Base-by-base conservation (phyloP, 2,329 filamentous ascomycete genomes). In the Cercospora brassicicola region DNA sequence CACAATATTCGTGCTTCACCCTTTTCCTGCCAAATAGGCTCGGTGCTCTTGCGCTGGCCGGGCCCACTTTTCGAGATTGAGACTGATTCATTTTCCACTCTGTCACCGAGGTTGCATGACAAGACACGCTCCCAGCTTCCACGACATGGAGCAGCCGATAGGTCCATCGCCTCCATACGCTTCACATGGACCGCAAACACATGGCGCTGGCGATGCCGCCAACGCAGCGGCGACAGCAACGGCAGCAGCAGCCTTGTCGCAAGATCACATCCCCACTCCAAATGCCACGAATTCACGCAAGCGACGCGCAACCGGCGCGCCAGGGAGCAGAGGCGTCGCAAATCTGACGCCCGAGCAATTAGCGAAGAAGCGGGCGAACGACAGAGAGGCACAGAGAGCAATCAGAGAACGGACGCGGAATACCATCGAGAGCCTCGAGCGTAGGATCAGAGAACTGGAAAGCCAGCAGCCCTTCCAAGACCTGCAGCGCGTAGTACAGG, bases 291-390 rank as follows among this genome's bases (percentile, higher is more conserved):
- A 76, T 67, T 72, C 72, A 36, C 71, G 75, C 20, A 79, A 79
- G 69, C 72, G 78, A 48, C 75, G 76, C 64, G 75, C 78, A n/a
- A 72, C 73, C 59, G 80, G 77, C 66, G 75, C 73, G 28, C 76
- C 81, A 30, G 76, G 75, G 36, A 81, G 79, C 56, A 88, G 93
- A 73, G 93, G 91, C 71, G 93, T 96, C 65, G 92, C 93, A 71
- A 94, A 91, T 76, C 85, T 97, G 77, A 96, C 92, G 10, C 91
- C 93, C 5, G 91, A 94, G 69, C 94, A 97, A 81, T 87, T 97
- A 67, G 92, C 91, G 31, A 91, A 93, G 79, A 97, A 97, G 83
- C 87, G 94, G 71, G 92, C 92, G 76, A 97, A 97, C 86, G 92
- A 96, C 78, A 89, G 92, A 67, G 92, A 96, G 79, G 93, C 92